Evolutionary conservation across 2,329 filamentous ascomycete species (phyloP).

Genomic region (Colletotrichum camelliae): DNA sequence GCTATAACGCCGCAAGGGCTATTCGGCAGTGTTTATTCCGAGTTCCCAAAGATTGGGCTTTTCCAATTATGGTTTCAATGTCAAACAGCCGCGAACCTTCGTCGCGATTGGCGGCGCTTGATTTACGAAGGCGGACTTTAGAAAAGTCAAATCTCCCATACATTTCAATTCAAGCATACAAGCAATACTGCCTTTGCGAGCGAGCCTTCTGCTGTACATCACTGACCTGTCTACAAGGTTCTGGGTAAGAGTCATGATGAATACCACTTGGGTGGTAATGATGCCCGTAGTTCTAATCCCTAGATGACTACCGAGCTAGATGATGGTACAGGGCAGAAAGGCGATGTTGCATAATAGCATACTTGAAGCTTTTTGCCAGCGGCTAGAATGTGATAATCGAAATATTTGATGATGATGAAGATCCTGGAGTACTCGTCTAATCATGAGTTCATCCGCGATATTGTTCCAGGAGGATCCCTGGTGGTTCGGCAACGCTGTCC

Average conservation of each 20-base stretch:
- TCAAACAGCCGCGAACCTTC: background rate
- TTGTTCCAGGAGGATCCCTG: background rate
- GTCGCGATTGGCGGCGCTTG: background rate
- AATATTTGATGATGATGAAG: background rate
- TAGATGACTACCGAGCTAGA: background rate
- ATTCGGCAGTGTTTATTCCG: background rate
- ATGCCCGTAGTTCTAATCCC: background rate
- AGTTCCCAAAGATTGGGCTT: background rate
- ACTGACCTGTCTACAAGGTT: background rate
- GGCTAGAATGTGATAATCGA: background rate
- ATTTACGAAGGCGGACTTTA: background rate
- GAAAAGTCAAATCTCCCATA: background rate
- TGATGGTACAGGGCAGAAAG: background rate
- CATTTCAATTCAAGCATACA: background rate
- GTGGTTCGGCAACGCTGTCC: background rate
- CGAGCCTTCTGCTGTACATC: background rate
- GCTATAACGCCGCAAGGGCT: too few relatives aligned
- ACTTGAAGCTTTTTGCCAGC: background rate
- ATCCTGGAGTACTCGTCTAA: background rate
- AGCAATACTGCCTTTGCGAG: background rate
- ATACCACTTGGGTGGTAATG: background rate
- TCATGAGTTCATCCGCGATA: background rate
- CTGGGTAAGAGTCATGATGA: background rate
- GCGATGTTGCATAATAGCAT: background rate
- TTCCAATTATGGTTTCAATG: background rate